Evolutionary conservation across 148 eudicot genomes (phyloP).

Genomic region (Cornus kousa): DNA sequence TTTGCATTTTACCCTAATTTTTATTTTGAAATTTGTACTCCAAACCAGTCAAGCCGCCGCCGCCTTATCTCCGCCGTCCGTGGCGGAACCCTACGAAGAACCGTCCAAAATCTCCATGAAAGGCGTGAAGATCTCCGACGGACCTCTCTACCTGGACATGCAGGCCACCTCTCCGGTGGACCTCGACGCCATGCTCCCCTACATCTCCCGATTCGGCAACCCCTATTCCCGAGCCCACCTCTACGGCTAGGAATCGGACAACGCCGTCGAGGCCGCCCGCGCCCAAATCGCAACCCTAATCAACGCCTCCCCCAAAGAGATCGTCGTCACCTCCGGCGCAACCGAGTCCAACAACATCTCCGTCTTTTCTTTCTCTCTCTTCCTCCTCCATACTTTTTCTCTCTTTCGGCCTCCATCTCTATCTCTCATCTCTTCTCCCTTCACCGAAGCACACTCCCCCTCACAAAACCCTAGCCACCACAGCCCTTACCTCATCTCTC

Average conservation of each 20-base stretch:
- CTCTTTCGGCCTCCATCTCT: no score
- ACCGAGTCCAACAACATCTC: slow-evolving; percentile 89
- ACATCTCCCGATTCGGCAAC: slow-evolving; percentile 67
- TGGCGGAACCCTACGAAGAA: slow-evolving; percentile 17
- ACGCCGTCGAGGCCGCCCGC: slow-evolving; percentile 70
- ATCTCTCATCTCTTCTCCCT: no score
- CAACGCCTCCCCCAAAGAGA: slow-evolving; percentile 73
- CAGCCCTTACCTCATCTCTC: no score
- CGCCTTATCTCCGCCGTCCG: slow-evolving; percentile 5
- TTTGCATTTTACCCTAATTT: no score
- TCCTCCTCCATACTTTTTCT: no score
- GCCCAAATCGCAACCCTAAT: slow-evolving; percentile 56
- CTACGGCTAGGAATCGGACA: slow-evolving; percentile 91
- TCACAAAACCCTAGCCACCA: no score
- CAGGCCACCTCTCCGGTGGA: slow-evolving; percentile 94
- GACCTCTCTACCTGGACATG: slow-evolving; percentile 90
- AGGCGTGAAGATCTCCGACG: slow-evolving; percentile 73
- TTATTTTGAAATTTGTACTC: no score
- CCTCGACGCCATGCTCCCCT: slow-evolving; percentile 89
- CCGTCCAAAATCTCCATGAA: slow-evolving; percentile 38
- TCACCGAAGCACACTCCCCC: no score
- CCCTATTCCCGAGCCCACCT: slow-evolving; percentile 95
- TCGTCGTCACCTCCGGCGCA: slow-evolving; percentile 89
- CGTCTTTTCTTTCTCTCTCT: slow-evolving; percentile 10
- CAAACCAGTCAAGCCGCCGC: slow-evolving; percentile 8